A percentile compares a stretch with the other conserved stretches of the same genome.
Evolutionary conservation across 495 filamentous ascomycete genomes (phyloP).

Genomic region (Penicillium dipodomyicola): DNA sequence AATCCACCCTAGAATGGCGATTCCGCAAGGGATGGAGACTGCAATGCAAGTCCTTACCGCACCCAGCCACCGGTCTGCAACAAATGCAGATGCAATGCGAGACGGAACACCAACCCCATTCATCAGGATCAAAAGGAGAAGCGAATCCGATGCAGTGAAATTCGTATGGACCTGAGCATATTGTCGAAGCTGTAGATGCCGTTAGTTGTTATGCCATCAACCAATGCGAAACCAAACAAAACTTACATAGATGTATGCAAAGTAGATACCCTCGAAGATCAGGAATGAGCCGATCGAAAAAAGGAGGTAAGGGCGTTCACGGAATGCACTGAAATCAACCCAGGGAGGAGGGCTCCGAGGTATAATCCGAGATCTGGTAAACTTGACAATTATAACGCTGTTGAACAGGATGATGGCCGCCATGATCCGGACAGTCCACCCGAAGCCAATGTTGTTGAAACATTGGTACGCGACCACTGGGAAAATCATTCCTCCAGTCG

Average conservation of each 20-base stretch:
- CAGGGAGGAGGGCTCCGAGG: conserved; percentile 54
- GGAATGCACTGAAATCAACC: conserved; percentile 60
- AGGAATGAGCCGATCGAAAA: conserved; percentile 57
- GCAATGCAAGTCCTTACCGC: conserved; percentile 34
- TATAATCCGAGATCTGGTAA: conserved; percentile 53
- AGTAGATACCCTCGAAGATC: conserved; percentile 59
- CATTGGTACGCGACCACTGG: conserved; percentile 62
- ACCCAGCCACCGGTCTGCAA: conserved; percentile 59
- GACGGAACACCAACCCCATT: conserved; percentile 62
- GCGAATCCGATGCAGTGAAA: conserved; percentile 39
- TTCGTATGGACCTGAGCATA: conserved; percentile 4
- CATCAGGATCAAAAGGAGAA: conserved; percentile 63
- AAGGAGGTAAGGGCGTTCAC: conserved; percentile 56
- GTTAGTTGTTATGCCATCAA: conserved; percentile 32
- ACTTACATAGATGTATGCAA: conserved; percentile 61
- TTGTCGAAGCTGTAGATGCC: conserved; percentile 1
- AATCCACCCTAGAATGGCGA: conserved; percentile 12
- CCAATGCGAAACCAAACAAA: conserved; percentile 33
- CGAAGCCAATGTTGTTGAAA: conserved; percentile 61
- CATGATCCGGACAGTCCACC: conserved; percentile 66
- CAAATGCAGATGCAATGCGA: conserved; percentile 55
- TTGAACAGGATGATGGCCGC: conserved; percentile 61
- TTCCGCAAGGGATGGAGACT: conserved; percentile 14
- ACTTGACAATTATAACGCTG: conserved; percentile 42
- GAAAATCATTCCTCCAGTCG: conserved; percentile 68